These are phyloP conservation scores for Solanum phureja DNA, from an alignment of 257 asterid genomes.

Conservation along the genomic window DNA sequence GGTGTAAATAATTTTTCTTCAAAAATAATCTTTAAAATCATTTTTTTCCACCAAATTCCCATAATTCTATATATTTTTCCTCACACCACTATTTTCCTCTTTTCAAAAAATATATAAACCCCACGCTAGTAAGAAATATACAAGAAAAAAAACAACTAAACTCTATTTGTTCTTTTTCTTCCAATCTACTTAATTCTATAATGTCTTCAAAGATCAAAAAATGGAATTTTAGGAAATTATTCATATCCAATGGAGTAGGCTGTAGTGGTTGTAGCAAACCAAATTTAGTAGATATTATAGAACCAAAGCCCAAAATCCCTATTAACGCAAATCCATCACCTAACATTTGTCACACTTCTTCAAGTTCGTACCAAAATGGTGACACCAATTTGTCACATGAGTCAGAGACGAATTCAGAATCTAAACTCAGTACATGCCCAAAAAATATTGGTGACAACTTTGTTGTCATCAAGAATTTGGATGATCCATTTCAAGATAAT, in stretches of 20 bases:
- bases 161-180: neutral
- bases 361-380: neutral
- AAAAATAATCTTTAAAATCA: neutral
- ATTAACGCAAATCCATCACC: neutral
- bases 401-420: neutral
- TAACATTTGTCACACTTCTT: neutral
- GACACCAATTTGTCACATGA: neutral
- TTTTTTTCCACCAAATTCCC: neutral
- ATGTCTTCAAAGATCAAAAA: neutral
- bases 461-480: neutral
- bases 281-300: neutral
- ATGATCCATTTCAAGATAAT: neutral
- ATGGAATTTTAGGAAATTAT: neutral
- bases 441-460: neutral
- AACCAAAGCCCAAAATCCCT: neutral
- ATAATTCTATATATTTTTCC: neutral
- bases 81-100: neutral
- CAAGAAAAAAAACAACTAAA: neutral
- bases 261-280: neutral
- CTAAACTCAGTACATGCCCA: too few species aligned
- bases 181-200: neutral
- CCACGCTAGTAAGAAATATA: neutral
- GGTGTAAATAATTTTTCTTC: neutral
- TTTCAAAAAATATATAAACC: neutral
- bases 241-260: neutral